Evolutionary conservation across 768 basidiomycete species (phyloP).

Genomic region (Kwoniella dendrophila): DNA sequence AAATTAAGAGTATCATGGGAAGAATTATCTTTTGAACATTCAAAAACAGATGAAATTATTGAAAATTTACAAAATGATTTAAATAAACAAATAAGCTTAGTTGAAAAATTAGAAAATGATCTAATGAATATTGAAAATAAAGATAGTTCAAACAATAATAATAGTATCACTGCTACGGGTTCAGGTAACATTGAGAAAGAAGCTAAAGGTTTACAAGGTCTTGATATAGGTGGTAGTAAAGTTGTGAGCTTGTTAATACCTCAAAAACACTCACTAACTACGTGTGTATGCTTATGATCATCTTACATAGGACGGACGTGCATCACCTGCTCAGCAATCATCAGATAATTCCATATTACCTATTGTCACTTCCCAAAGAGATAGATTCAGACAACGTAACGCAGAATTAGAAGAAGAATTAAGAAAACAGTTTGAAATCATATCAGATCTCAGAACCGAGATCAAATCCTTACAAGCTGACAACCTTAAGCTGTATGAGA

Average conservation of each 20-base stretch:
- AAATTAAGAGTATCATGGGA: constrained; percentile 81
- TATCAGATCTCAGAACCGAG: constrained; percentile 89
- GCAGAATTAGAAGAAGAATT: constrained; percentile 98
- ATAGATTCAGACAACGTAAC: constrained; percentile 95
- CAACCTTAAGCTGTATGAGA: constrained; percentile 97
- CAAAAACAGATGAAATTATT: constrained; percentile 64
- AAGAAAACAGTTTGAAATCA: constrained; percentile 89
- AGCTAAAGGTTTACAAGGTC: constrained; percentile 63
- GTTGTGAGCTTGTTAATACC: constrained; percentile 17
- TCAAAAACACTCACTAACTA: not conserved
- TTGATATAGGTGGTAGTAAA: constrained; percentile 65
- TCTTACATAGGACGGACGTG: constrained; percentile 34
- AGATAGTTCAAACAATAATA: no score
- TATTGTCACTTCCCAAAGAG: constrained; percentile 94
- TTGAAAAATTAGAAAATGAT: constrained; percentile 90
- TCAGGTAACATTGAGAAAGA: constrained; percentile 18
- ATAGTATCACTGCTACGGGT: no score
- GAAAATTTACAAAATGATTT: constrained; percentile 67
- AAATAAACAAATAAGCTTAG: constrained; percentile 74
- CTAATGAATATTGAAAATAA: constrained; percentile 73
- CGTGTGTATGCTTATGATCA: not conserved
- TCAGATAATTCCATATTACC: constrained; percentile 94
- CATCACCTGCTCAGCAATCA: constrained; percentile 69
- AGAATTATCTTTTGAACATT: constrained; percentile 74
- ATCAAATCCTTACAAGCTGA: constrained; percentile 89